These are phyloP conservation scores for Paxillus rubicundulus DNA, from an alignment of 768 basidiomycete species.

Conservation along the genomic window DNA sequence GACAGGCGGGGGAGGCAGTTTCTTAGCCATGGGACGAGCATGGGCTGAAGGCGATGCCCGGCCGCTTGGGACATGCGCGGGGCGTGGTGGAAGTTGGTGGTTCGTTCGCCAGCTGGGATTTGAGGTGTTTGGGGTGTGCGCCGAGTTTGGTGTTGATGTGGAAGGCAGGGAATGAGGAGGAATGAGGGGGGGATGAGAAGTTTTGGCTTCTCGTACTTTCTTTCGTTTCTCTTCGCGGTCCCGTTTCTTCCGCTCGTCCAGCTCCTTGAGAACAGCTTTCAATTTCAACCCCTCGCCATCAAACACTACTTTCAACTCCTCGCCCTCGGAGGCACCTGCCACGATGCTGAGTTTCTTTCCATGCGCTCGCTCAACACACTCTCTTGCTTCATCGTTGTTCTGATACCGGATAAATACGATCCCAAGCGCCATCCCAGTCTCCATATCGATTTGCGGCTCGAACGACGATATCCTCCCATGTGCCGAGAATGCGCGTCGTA, in stretches of 20 bases:
- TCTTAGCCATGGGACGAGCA: constrained; percentile 29
- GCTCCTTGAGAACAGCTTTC: constrained; percentile 63
- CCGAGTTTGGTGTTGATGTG: constrained; percentile 27
- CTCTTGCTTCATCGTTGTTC: constrained; percentile 63
- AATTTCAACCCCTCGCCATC: constrained; percentile 72
- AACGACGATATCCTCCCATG: constrained; percentile 65
- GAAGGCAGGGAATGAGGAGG: constrained; percentile 12
- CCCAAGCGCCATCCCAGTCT: constrained; percentile 80
- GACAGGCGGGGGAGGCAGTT: constrained; percentile 17
- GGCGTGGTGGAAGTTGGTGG: constrained; percentile 30
- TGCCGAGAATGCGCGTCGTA: constrained; percentile 61
- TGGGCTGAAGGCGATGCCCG: constrained; percentile 27
- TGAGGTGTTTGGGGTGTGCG: constrained; percentile 22
- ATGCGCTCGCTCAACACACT: constrained; percentile 64
- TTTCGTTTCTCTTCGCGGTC: constrained; percentile 49
- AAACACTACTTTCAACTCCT: constrained; percentile 71
- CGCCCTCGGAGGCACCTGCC: constrained; percentile 41
- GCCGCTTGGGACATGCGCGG: constrained; percentile 23
- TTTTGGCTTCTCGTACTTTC: constrained; percentile 32
- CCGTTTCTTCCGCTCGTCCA: constrained; percentile 50
- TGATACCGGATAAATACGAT: constrained; percentile 72
- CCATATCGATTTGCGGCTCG: constrained; percentile 75
- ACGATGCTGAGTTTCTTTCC: constrained; percentile 58
- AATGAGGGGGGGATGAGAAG: constrained; percentile 12
- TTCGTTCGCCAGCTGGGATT: constrained; percentile 22